These are phyloP conservation scores for Scheffersomyces titani DNA, from an alignment of 1,139 yeast genomes.

Conservation along the genomic window DNA sequence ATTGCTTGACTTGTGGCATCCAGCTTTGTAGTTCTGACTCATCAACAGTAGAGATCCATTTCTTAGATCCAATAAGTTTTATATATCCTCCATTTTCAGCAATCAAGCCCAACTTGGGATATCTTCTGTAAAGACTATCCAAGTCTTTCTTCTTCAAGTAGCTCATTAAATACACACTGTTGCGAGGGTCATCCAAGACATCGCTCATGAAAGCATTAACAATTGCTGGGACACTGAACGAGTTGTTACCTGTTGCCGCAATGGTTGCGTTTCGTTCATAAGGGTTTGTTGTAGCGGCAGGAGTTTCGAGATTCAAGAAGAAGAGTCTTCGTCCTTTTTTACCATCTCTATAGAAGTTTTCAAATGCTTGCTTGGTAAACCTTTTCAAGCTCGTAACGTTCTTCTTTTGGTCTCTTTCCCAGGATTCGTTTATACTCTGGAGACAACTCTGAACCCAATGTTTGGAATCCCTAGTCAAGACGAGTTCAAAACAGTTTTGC, in stretches of 20 bases:
- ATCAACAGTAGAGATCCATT: constrained; percentile 70
- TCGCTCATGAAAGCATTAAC: constrained; percentile 50
- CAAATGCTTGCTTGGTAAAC: constrained; percentile 33
- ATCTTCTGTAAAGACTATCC: constrained; percentile 67
- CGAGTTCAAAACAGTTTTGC: constrained; percentile 58
- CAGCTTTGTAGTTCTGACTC: constrained; percentile 53
- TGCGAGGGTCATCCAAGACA: constrained; percentile 49
- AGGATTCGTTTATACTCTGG: constrained; percentile 56
- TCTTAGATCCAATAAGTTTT: constrained; percentile 50
- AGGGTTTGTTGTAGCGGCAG: constrained; percentile 27
- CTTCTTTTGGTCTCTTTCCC: constrained; percentile 55
- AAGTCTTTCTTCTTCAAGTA: constrained; percentile 63
- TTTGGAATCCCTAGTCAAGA: constrained; percentile 67
- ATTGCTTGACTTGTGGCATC: constrained; percentile 61
- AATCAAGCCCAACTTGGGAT: constrained; percentile 73
- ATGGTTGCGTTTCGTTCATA: constrained; percentile 10
- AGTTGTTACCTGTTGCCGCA: constrained; percentile 26
- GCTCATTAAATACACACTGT: constrained; percentile 72
- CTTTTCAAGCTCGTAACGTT: constrained; percentile 24
- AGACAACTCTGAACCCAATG: constrained; percentile 72
- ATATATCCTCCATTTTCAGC: constrained; percentile 89
- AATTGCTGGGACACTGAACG: constrained; percentile 47
- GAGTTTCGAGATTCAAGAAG: constrained; percentile 55
- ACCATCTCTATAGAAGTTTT: constrained; percentile 34
- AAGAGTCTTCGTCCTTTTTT: constrained; percentile 45